These are phyloP conservation scores for Rhynchospora tenuis DNA, from an alignment of 176 grass and related monocot species.

Conservation along the genomic window DNA sequence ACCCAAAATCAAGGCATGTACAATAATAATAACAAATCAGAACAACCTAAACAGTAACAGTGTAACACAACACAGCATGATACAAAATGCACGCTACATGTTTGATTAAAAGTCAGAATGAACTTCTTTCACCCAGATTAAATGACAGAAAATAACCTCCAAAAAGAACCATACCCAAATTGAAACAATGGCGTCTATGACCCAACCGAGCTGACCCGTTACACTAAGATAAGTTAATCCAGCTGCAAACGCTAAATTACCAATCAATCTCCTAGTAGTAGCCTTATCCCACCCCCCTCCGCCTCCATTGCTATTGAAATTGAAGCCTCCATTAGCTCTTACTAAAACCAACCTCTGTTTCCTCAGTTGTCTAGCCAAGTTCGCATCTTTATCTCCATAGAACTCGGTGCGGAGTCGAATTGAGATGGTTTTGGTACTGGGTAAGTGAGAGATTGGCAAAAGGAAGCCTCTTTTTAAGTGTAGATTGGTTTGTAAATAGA, in stretches of 20 bases:
- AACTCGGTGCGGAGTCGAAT: conserved; percentile 21
- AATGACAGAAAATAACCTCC: neutral
- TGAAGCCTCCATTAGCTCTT: conserved; percentile 47
- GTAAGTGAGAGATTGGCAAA: neutral
- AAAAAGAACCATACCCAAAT: conserved; percentile 60
- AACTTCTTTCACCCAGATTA: neutral
- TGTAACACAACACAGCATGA: neutral
- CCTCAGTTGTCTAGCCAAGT: conserved; percentile 27
- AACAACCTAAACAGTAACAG: neutral
- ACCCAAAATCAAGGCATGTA: neutral
- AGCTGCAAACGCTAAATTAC: conserved; percentile 73
- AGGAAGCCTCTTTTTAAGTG: neutral
- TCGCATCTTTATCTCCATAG: conserved; percentile 20
- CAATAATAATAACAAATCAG: conserved; percentile 6
- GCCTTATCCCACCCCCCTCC: conserved; percentile 42
- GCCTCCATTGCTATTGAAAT: conserved; percentile 52
- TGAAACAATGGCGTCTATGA: conserved; percentile 85
- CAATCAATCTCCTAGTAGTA: conserved; percentile 37
- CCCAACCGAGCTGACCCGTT: conserved; percentile 82
- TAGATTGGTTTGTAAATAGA: neutral
- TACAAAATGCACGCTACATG: neutral
- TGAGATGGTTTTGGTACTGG: neutral
- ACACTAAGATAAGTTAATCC: conserved; percentile 65
- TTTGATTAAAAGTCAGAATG: neutral
- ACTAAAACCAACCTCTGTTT: conserved; percentile 25